phyloP scores from a whole-genome alignment of 2,329 filamentous ascomycete genomes.

The Aureobasidium uvarum region DNA sequence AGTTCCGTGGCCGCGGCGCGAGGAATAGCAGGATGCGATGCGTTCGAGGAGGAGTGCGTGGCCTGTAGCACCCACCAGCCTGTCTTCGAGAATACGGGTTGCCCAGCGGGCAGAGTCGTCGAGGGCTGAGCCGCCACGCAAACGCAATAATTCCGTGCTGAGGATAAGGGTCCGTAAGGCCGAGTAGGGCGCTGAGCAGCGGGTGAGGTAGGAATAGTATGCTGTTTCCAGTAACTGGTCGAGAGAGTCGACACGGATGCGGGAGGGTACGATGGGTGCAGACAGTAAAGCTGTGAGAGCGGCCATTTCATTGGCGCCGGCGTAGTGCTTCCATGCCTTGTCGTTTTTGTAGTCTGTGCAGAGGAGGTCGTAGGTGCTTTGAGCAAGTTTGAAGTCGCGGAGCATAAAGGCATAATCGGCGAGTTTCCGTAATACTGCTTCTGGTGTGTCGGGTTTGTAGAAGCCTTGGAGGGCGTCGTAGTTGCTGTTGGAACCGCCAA shows the following conservation, averaged over 20 bases:
- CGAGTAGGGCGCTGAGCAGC: constrained; percentile 75
- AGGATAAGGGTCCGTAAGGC: constrained; percentile 75
- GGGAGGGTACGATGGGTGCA: constrained; percentile 65
- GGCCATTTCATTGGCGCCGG: constrained; percentile 92
- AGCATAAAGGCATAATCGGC: constrained; percentile 98
- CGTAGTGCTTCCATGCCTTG: constrained; percentile 95
- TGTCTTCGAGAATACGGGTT: constrained; percentile 73
- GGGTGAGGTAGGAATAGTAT: constrained; percentile 86
- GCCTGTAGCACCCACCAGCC: constrained; percentile 70
- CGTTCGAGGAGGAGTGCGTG: constrained; percentile 84
- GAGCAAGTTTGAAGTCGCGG: constrained; percentile 88
- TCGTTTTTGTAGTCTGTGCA: constrained; percentile 88
- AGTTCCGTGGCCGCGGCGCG: constrained; percentile 65
- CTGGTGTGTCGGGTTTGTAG: constrained; percentile 78
- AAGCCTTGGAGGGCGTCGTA: constrained; percentile 77
- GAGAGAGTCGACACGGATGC: constrained; percentile 74
- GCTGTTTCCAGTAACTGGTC: constrained; percentile 87
- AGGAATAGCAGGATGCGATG: constrained; percentile 77
- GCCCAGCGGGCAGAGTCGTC: constrained; percentile 90
- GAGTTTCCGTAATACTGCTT: constrained; percentile 88
- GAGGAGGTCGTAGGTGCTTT: constrained; percentile 88
- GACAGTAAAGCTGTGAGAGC: constrained; percentile 79
- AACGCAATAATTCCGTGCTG: constrained; percentile 75
- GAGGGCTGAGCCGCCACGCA: constrained; percentile 73
- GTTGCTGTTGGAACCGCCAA: constrained; percentile 58